Percentiles rank a stretch among this genome's conserved stretches.
Evolutionary conservation across 1,284 basidiomycete species (phyloP).

Genomic region (Volvariella volvacea): DNA sequence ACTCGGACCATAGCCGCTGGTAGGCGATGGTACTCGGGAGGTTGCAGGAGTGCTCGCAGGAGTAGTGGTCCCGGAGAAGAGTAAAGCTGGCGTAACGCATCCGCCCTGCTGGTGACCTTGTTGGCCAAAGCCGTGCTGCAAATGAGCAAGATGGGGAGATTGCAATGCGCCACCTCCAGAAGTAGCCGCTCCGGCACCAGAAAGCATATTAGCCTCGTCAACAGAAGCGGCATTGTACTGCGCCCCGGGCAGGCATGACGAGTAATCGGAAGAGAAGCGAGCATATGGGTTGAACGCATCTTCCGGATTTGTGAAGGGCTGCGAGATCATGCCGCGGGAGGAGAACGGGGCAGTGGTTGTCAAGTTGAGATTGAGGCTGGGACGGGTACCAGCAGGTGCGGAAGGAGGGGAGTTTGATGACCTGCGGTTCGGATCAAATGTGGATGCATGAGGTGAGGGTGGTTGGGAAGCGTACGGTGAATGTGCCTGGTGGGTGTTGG

Average conservation of each 20-base stretch:
- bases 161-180: conserved; percentile 11
- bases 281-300: conserved; percentile 48
- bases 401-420: conserved; percentile 8
- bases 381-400: conserved; percentile 12
- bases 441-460: conserved; percentile 21
- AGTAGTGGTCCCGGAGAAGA: conserved; percentile 34
- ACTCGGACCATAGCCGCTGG: conserved; percentile 2
- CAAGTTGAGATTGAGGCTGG: conserved; percentile 21
- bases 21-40: conserved; percentile 11
- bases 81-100: conserved; percentile 60
- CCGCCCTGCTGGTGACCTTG: conserved; percentile 11
- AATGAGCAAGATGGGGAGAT: conserved; percentile 5
- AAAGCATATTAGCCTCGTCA: conserved; percentile 17
- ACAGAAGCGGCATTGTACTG: conserved; percentile 29
- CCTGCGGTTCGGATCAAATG: conserved; percentile 14
- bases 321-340: conserved; percentile 18
- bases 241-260: conserved; percentile 54
- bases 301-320: conserved; percentile 24
- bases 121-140: conserved; percentile 14
- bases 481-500: conserved; percentile 10
- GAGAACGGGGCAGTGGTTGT: conserved; percentile 16
- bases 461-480: conserved; percentile 28
- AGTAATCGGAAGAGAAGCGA: conserved; percentile 60
- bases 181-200: neutral
- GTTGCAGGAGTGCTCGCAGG: conserved; percentile 17